Conservation (phyloP, 129 eudicot genomes). For the Tagetes patula region DNA sequence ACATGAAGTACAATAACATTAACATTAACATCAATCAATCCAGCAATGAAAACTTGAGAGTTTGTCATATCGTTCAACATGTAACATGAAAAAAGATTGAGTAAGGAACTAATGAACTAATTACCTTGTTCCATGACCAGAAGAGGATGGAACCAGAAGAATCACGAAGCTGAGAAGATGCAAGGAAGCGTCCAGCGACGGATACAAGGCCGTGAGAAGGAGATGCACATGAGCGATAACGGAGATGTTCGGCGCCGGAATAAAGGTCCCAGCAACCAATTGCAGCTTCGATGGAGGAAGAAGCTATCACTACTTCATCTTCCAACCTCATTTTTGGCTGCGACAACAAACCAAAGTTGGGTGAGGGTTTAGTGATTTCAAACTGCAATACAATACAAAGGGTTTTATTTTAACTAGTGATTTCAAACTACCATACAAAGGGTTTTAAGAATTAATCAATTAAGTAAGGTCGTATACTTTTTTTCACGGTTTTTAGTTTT, state of each 20-base stretch:
- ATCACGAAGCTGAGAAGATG: constrained; percentile 75
- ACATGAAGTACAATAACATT: too few relatives aligned
- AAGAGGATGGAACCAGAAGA: constrained; percentile 68
- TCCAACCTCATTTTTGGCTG: constrained; percentile 25
- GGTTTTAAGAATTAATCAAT: too few relatives aligned
- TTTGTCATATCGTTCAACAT: background rate
- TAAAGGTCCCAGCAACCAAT: constrained; percentile 83
- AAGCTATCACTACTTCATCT: constrained; percentile 60
- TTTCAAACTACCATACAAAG: too few relatives aligned
- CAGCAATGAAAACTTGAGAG: too few relatives aligned
- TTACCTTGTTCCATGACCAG: constrained; percentile 95
- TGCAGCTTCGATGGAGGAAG: constrained; percentile 71
- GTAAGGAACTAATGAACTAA: background rate
- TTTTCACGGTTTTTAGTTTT: too few relatives aligned
- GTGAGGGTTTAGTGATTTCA: background rate
- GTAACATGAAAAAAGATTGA: background rate
- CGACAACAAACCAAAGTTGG: background rate
- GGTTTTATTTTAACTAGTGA: background rate
- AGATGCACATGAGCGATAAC: constrained; percentile 63
- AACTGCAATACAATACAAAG: too few relatives aligned
- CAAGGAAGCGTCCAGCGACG: constrained; percentile 68
- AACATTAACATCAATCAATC: too few relatives aligned
- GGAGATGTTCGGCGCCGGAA: constrained; percentile 74
- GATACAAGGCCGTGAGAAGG: constrained; percentile 76
- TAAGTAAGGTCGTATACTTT: too few relatives aligned